Base-by-base conservation (phyloP, 768 basidiomycete species). In the Termitomyces sp. region DNA sequence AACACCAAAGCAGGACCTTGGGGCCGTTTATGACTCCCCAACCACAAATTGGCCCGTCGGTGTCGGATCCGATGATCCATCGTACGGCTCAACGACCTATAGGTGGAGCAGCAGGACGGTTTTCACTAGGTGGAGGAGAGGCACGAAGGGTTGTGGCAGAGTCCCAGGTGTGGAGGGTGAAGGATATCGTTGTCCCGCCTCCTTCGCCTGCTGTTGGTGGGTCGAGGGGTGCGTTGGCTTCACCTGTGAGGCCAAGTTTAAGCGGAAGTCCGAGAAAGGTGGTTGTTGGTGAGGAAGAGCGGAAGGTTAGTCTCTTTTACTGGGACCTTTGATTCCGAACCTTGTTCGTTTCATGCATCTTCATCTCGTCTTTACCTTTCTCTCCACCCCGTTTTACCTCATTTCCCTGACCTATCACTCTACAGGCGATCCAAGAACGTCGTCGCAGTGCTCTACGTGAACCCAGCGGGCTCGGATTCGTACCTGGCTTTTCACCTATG, bases 11-110 rank as follows among this genome's bases (percentile, higher is more conserved):
- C 65, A 70, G 20, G 39, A 62, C 33, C 56, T 76, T 16, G 73
- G 74, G 20, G 69, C 18, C 71, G 5, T 87, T 87, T 71, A 82
- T 84, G 82, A 87, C 84, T 1, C 86, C 86, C 0, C 85, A 86
- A 68, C 34, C 49, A 39, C 20, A 43, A 36, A 56, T 52, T 4
- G 26, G 26, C 26, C 1, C 37, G 13, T 52, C 37, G 2, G 5
- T 30, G 4, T 52, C 37, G 4, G 51, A 52, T 40, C 37, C 37
- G 3, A 40, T 5, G 3, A n/a, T 52, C 8, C 51, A 27, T 4
- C 18, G 12, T n/a, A n/a, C 26, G 26, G 26, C 20, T 2, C n/a
- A 30, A 27, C 37, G 30, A 7, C 12, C 2, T 4, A n/a, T 26
- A 30, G 49, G 58, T 44, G 20, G 53, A 34, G 42, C 45, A 27